Base-by-base conservation (phyloP, 1,139 yeast genomes). In the Protomyces arabidopsidicola region DNA sequence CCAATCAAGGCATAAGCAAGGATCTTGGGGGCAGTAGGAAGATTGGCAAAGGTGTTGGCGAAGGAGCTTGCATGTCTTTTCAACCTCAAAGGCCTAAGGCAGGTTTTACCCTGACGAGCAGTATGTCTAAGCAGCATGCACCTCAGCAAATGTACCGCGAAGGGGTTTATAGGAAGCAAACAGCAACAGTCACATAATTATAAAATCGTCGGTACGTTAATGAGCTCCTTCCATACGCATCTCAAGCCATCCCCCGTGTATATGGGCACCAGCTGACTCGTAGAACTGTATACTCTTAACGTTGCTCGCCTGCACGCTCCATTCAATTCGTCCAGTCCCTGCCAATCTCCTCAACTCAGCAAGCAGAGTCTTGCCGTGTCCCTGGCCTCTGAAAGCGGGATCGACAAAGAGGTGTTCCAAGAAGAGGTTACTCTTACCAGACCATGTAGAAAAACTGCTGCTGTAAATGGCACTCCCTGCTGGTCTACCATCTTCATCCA, bases 11-110 rank as follows among this genome's bases (percentile, higher is more conserved):
- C 56, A 31, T 39, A 42, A 2, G 62, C 62, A 18, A 42, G 20
- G 24, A 58, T 12, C n/a, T 36, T 52, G 12, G 62, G 62, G 16
- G 34, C 52, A n/a, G 56, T 45, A 2, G 62, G 62, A 2, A 58
- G 62, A 14, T 39, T 58, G 45, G 45, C 14, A n/a, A 45, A 45
- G 22, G 60, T 55, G 14, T 53, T 45, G 5, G 60, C 60, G 4
- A n/a, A 36, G 5, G 42, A n/a, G 42, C 42, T 14, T 36, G 42
- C 16, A 10, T 50, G 35, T n/a, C 14, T 12, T 50, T 3, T 50
- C 18, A 5, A 16, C 4, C 35, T 34, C 22, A 39, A 8, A 27
- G 31, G 31, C 31, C 31, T 27, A 36, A 36, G 16, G 9, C 42
- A 36, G 42, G 16, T 12, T n/a, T 14, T 12, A 4, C 14, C 42